Conservation (phyloP, 129 eudicot species). For the Scalesia atractyloides region DNA sequence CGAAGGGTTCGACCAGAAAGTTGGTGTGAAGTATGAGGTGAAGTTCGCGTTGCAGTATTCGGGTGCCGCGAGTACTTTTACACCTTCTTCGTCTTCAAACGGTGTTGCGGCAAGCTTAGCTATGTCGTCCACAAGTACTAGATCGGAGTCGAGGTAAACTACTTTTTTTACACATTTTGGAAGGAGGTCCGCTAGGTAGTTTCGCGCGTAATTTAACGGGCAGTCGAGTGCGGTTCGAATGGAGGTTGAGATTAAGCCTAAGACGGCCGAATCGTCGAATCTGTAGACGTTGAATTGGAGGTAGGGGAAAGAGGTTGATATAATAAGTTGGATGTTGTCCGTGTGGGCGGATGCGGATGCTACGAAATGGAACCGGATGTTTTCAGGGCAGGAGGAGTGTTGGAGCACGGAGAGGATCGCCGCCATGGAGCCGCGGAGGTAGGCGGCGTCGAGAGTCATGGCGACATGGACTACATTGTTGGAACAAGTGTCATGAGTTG, state of each 20-base stretch:
- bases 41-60: constrained; percentile 90
- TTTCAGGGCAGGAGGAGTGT: constrained; percentile 90
- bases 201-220: constrained; percentile 83
- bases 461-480: constrained; percentile 61
- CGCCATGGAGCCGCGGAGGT: constrained; percentile 92
- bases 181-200: constrained; percentile 69
- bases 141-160: constrained; percentile 85
- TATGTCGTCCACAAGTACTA: constrained; percentile 87
- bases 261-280: constrained; percentile 55
- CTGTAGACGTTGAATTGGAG: constrained; percentile 51
- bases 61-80: constrained; percentile 71
- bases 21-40: constrained; percentile 77
- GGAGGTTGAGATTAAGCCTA: constrained; percentile 81
- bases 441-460: constrained; percentile 84
- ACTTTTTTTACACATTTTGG: constrained; percentile 50
- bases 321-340: constrained; percentile 42
- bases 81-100: constrained; percentile 30
- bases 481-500: constrained; percentile 28
- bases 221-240: constrained; percentile 84
- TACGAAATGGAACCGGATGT: constrained; percentile 69
- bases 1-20: constrained; percentile 89
- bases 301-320: constrained; percentile 70
- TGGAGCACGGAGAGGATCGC: constrained; percentile 84
- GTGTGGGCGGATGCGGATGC: constrained; percentile 44
- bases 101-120: constrained; percentile 65